Evolutionary conservation across 306 rosid genomes (phyloP).

Genomic region (Cercis canadensis): DNA sequence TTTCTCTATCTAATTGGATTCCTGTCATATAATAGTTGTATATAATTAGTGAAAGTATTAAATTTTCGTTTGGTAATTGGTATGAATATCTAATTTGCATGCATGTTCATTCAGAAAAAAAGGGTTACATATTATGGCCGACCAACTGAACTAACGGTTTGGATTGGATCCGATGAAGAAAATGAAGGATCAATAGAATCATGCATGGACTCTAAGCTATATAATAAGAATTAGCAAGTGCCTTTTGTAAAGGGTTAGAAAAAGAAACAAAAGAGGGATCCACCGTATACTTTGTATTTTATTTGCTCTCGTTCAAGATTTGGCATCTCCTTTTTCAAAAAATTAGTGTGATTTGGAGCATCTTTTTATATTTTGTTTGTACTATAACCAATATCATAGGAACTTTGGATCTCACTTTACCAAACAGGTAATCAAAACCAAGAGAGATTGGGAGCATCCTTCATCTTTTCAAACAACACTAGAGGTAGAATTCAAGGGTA

Average conservation of each 20-base stretch:
- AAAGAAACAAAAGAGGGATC: neutral
- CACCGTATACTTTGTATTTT: too few species aligned
- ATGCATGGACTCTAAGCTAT: slow-evolving; percentile 38
- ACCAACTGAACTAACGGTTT: slow-evolving; percentile 60
- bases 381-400: slow-evolving; percentile 50
- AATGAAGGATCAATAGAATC: slow-evolving; percentile 50
- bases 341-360: slow-evolving; percentile 56
- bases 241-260: slow-evolving; percentile 39
- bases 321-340: slow-evolving; percentile 57
- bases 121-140: slow-evolving; percentile 47
- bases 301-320: too few species aligned
- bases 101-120: neutral
- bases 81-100: neutral
- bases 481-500: slow-evolving; percentile 46
- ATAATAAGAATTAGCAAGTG: slow-evolving; percentile 28
- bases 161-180: slow-evolving; percentile 53
- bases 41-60: too few species aligned
- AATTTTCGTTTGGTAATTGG: too few species aligned
- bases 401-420: slow-evolving; percentile 65
- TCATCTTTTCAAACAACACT: slow-evolving; percentile 54
- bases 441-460: slow-evolving; percentile 36
- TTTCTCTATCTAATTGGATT: too few species aligned
- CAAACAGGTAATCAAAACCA: slow-evolving; percentile 57
- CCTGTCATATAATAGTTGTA: too few species aligned
- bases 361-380: slow-evolving; percentile 54